Percentiles rank a stretch among this genome's conserved stretches.
These are phyloP conservation scores for Exophiala spinifera DNA, from an alignment of 2,329 filamentous ascomycete genomes.

Conservation along the genomic window DNA sequence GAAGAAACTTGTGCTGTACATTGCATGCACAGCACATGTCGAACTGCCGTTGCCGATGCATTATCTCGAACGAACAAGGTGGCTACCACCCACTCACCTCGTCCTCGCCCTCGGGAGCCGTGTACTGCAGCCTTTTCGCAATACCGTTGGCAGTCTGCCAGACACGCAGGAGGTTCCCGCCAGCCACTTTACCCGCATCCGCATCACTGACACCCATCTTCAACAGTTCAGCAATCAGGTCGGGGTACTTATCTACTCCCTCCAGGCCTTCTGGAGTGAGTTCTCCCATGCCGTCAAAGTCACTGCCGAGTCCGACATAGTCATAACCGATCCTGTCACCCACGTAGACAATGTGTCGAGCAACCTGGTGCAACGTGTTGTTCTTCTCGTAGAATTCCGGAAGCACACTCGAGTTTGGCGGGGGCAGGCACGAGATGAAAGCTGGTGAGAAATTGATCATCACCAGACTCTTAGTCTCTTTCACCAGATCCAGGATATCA, in stretches of 20 bases:
- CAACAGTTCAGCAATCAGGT: slow-evolving; percentile 72
- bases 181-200: slow-evolving; percentile 72
- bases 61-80: too few species aligned
- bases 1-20: too few species aligned
- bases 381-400: slow-evolving; percentile 66
- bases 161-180: slow-evolving; percentile 77
- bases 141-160: slow-evolving; percentile 77
- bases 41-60: too few species aligned
- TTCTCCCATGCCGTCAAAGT: slow-evolving; percentile 68
- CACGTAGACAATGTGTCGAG: slow-evolving; percentile 76
- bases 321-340: slow-evolving; percentile 80
- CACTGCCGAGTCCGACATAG: slow-evolving; percentile 82
- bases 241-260: slow-evolving; percentile 80
- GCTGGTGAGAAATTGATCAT: slow-evolving; percentile 88
- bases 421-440: slow-evolving; percentile 72
- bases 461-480: slow-evolving; percentile 68
- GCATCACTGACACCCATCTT: slow-evolving; percentile 68
- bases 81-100: slow-evolving; percentile 26
- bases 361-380: slow-evolving; percentile 73
- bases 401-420: slow-evolving; percentile 59
- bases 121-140: slow-evolving; percentile 61
- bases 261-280: slow-evolving; percentile 69
- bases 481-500: slow-evolving; percentile 73
- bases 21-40: too few species aligned
- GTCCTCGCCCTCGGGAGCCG: slow-evolving; percentile 49